A percentile compares a stretch with the other conserved stretches of the same genome.
phyloP scores from a whole-genome alignment of 2,329 filamentous ascomycete species.

The Claviceps maximensis region DNA sequence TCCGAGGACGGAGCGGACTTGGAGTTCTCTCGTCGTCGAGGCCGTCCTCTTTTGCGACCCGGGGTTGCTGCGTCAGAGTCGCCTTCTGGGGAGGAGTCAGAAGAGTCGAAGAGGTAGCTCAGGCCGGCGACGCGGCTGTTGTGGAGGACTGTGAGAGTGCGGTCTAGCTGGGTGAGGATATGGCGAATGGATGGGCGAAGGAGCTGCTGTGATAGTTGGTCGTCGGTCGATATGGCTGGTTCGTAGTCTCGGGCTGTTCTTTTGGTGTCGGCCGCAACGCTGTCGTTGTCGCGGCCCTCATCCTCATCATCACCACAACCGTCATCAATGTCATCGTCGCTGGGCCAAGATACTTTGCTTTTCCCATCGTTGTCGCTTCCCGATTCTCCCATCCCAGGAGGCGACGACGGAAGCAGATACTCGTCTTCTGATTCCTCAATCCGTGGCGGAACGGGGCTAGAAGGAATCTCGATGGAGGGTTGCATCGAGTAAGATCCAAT shows the following conservation, averaged over 20 bases:
- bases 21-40: conserved; percentile 7
- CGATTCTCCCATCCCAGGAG: conserved; percentile 3
- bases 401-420: conserved; percentile 6
- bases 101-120: conserved; percentile 26
- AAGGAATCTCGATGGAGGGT: conserved; percentile 7
- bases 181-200: conserved; percentile 58
- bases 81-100: conserved; percentile 20
- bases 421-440: neutral
- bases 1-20: neutral
- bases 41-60: conserved; percentile 14
- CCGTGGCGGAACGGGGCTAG: neutral
- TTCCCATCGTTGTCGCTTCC: neutral
- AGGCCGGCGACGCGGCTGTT: conserved; percentile 42
- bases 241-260: conserved; percentile 16
- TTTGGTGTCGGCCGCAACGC: neutral
- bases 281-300: conserved; percentile 1
- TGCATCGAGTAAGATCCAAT: neutral
- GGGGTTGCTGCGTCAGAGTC: conserved; percentile 16
- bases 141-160: conserved; percentile 57
- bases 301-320: neutral
- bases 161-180: conserved; percentile 56
- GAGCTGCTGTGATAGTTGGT: conserved; percentile 50
- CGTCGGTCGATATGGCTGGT: conserved; percentile 54
- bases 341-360: neutral
- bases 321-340: neutral